Evolutionary conservation across 73 alveolate species (phyloP), one percentile per base, ranked within the genome.

Genomic region (Stentor coeruleus): DNA sequence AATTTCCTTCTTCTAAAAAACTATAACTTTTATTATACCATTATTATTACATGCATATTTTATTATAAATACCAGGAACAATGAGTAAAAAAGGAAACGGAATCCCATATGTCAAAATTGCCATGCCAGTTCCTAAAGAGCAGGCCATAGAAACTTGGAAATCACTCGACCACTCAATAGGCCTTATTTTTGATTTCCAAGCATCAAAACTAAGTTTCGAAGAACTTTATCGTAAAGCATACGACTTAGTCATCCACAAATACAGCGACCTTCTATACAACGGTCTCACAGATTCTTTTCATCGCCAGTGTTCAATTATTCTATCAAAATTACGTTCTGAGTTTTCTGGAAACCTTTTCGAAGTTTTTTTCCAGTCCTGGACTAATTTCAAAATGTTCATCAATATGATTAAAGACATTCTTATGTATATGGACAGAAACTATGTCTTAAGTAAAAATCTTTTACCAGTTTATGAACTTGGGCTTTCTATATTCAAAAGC

Each of bases 351-450:
- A 86, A 59, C 40, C 35, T 89, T 26, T 39, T 89, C 55, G 76
- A 57, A 81, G 57, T 26, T 38, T 38, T 89, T 40, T 75, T 81
- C 58, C 82, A 82, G 41, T 39, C 58, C 3, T 89, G 95, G 92
- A 36, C 39, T 59, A 58, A 87, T 35, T 74, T 36, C 39, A 88
- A 86, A 39, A 31, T 74, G 28, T 60, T 77, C 30, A 74, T 89
- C 60, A 73, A 66, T n/a, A 89, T 89, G 95, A 88, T 86, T 85
- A 86, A 88, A 41, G 95, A 89, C 81, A 89, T 89, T 4, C 59
- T 86, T 39, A 89, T 89, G 95, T 89, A 89, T 55, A 81, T 89
- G 89, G 95, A 89, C 86, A n/a, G 92, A 35, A 82, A 60, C 83
- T 89, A 81, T 79, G 95, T 89, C 37, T 76, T 81, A 38, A 89